Evolutionary conservation across 2,329 filamentous ascomycete species (phyloP).

Genomic region (Drechslerella dactyloides): DNA sequence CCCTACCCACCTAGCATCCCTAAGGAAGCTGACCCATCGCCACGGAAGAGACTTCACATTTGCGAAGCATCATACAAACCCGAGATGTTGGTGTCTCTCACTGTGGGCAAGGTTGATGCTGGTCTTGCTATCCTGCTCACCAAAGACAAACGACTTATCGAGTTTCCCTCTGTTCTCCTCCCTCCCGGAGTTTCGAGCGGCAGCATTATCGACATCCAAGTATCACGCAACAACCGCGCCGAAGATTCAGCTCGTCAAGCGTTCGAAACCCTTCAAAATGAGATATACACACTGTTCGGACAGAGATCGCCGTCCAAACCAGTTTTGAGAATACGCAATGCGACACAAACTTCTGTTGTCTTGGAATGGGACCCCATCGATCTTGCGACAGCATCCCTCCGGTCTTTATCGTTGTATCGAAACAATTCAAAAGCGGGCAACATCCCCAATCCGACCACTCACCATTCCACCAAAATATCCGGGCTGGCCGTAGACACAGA

Average conservation of each 20-base stretch:
- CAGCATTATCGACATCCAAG: slow-evolving; percentile 96
- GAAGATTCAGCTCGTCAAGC: slow-evolving; percentile 75
- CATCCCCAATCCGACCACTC: slow-evolving; percentile 84
- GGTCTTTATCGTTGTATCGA: slow-evolving; percentile 87
- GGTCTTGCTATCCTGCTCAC: slow-evolving; percentile 96
- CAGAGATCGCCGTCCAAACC: slow-evolving; percentile 77
- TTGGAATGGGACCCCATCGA: slow-evolving; percentile 97
- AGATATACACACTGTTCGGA: slow-evolving; percentile 86
- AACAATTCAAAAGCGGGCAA: slow-evolving; percentile 96
- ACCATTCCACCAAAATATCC: slow-evolving; percentile 94
- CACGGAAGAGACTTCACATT: not conserved
- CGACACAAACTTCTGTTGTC: slow-evolving; percentile 96
- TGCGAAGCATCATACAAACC: slow-evolving; percentile 11
- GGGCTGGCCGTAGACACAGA: slow-evolving; percentile 95
- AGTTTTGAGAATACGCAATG: slow-evolving; percentile 87
- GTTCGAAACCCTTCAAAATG: slow-evolving; percentile 85
- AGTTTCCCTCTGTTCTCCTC: slow-evolving; percentile 96
- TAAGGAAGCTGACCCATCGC: not conserved
- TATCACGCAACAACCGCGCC: slow-evolving; percentile 80
- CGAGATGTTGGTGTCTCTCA: slow-evolving; percentile 92
- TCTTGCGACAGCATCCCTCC: slow-evolving; percentile 87
- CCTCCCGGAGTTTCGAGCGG: slow-evolving; percentile 94
- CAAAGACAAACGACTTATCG: slow-evolving; percentile 95
- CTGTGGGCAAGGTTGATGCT: slow-evolving; percentile 98
- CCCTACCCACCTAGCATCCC: not conserved